phyloP scores from a whole-genome alignment of 306 rosid genomes.

The Ormosia semicastrata region DNA sequence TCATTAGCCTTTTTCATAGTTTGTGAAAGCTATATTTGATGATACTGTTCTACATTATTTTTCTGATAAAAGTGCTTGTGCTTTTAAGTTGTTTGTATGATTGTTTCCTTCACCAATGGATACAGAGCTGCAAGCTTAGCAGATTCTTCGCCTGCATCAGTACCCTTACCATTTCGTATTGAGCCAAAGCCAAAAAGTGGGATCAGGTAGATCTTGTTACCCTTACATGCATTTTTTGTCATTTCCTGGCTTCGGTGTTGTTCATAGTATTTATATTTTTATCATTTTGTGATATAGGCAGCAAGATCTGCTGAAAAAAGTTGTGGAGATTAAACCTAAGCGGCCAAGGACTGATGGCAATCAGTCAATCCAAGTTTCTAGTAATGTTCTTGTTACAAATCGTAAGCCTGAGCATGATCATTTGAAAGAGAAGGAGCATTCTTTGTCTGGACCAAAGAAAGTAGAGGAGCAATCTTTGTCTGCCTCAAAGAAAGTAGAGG shows the following conservation, averaged over 20 bases:
- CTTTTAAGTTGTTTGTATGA: constrained; percentile 12
- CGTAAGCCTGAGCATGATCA: constrained; percentile 22
- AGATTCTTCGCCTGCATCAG: constrained; percentile 87
- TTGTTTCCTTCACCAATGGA: constrained; percentile 55
- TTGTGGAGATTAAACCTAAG: constrained; percentile 90
- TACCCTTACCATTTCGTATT: constrained; percentile 82
- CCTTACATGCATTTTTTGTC: neutral
- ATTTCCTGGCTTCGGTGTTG: neutral
- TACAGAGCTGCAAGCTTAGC: constrained; percentile 90
- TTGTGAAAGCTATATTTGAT: neutral
- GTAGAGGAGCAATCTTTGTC: constrained; percentile 31
- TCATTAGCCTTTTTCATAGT: neutral
- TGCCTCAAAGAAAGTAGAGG: constrained; percentile 14
- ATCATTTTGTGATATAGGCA: constrained; percentile 50
- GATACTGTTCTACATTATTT: neutral
- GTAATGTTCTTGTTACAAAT: constrained; percentile 10
- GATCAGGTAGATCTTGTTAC: constrained; percentile 60
- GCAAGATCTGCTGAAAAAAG: constrained; percentile 84
- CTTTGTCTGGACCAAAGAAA: constrained; percentile 21
- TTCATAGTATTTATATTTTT: neutral
- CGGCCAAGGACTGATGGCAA: constrained; percentile 53
- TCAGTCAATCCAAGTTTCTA: constrained; percentile 28
- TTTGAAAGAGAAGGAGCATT: constrained; percentile 33
- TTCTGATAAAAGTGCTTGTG: neutral
- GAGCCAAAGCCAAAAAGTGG: constrained; percentile 96